Conservation (phyloP, 2,329 filamentous ascomycete species). For the Elsinoe perseae region DNA sequence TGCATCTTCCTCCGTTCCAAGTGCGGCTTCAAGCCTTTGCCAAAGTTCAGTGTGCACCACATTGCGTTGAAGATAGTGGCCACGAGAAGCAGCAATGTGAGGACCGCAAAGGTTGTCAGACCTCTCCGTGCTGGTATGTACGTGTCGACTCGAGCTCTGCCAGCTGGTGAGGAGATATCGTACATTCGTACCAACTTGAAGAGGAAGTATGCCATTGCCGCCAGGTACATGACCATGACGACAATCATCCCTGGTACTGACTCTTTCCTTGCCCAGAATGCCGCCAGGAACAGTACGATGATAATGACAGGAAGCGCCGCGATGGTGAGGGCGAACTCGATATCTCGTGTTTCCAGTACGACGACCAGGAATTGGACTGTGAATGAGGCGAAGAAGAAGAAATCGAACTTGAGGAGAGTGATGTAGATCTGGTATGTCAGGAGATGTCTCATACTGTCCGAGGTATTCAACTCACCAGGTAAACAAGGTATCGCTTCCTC, state of each 20-base stretch:
- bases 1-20: conserved; percentile 54
- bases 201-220: conserved; percentile 86
- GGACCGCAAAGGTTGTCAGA: conserved; percentile 85
- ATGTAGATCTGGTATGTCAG: conserved; percentile 74
- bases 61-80: conserved; percentile 81
- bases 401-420: conserved; percentile 94
- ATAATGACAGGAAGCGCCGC: conserved; percentile 89
- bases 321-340: conserved; percentile 79
- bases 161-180: conserved; percentile 40
- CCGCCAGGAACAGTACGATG: conserved; percentile 74
- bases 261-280: conserved; percentile 77
- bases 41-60: conserved; percentile 85
- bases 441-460: not conserved
- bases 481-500: conserved; percentile 93
- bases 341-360: conserved; percentile 57
- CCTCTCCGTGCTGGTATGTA: conserved; percentile 77
- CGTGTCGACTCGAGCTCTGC: conserved; percentile 33
- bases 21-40: conserved; percentile 80
- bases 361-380: conserved; percentile 97
- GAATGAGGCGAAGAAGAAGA: conserved; percentile 99
- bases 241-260: conserved; percentile 67
- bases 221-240: conserved; percentile 78
- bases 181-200: conserved; percentile 99
- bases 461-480: conserved; percentile 59
- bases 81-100: conserved; percentile 83